Conservation (phyloP, 768 basidiomycete genomes). For the Sarcodon aspratus region DNA sequence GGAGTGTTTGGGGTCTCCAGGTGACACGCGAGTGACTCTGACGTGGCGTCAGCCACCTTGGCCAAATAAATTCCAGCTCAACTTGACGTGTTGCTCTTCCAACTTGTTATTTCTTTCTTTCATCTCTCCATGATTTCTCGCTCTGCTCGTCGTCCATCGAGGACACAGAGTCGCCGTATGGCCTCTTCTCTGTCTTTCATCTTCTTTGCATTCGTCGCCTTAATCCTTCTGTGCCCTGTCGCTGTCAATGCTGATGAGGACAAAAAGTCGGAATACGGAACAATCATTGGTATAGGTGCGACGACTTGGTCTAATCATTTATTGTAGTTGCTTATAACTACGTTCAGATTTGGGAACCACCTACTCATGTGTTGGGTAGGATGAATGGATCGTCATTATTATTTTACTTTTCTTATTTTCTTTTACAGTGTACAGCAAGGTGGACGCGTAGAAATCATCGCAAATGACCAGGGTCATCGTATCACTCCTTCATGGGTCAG, state of each 20-base stretch:
- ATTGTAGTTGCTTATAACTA: slow-evolving; percentile 1
- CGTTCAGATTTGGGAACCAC: slow-evolving; percentile 81
- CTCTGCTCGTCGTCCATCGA: slow-evolving; percentile 32
- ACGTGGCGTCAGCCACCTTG: too few relatives aligned
- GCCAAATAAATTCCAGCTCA: too few relatives aligned
- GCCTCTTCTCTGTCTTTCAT: slow-evolving; percentile 48
- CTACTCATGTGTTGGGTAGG: slow-evolving; percentile 94
- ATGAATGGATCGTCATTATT: slow-evolving; percentile 3
- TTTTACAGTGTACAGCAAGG: slow-evolving; percentile 21
- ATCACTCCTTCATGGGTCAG: slow-evolving; percentile 55
- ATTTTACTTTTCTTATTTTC: background rate
- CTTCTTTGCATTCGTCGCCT: slow-evolving; percentile 40
- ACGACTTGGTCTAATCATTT: slow-evolving; percentile 3
- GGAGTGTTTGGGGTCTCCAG: too few relatives aligned
- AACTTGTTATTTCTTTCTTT: slow-evolving; percentile 1
- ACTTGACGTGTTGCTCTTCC: too few relatives aligned
- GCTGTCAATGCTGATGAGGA: slow-evolving; percentile 44
- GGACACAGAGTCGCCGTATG: slow-evolving; percentile 43
- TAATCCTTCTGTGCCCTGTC: slow-evolving; percentile 61
- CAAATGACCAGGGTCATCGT: slow-evolving; percentile 46
- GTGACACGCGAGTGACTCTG: too few relatives aligned
- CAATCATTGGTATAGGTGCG: slow-evolving; percentile 84
- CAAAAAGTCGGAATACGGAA: slow-evolving; percentile 69
- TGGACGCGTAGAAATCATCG: slow-evolving; percentile 49
- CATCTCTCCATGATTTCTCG: slow-evolving; percentile 13